Conservation (phyloP, 768 basidiomycete genomes). For the Pleurotus cornucopiae region DNA sequence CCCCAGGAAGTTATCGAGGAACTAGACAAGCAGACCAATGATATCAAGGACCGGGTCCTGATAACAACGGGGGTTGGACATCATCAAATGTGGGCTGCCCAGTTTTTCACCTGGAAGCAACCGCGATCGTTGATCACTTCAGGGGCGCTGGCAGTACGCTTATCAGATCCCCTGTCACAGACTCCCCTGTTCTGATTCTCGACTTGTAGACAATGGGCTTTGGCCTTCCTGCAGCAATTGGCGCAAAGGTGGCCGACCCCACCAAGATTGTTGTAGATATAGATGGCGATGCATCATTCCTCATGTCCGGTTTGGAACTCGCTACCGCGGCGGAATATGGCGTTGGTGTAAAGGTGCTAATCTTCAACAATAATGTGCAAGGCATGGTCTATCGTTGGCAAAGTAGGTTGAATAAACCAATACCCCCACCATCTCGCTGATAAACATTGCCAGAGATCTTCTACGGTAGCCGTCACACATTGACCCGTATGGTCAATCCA, state of each 20-base stretch:
- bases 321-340: conserved; percentile 86
- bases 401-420: conserved; percentile 39
- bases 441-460: conserved; percentile 21
- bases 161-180: background rate
- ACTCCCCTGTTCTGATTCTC: background rate
- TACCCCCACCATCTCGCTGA: too few relatives aligned
- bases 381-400: conserved; percentile 99
- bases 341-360: conserved; percentile 92
- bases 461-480: conserved; percentile 94
- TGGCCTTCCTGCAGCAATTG: conserved; percentile 90
- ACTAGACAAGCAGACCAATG: conserved; percentile 70
- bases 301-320: conserved; percentile 99
- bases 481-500: conserved; percentile 93
- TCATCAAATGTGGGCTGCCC: conserved; percentile 99
- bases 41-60: conserved; percentile 82
- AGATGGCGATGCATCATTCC: conserved; percentile 98
- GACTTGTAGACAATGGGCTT: conserved; percentile 89
- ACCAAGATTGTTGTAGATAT: conserved; percentile 93
- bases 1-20: conserved; percentile 97
- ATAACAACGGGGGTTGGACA: conserved; percentile 97
- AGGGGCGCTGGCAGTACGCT: conserved; percentile 85
- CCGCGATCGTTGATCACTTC: conserved; percentile 89
- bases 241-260: conserved; percentile 94
- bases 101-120: conserved; percentile 85
- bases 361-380: conserved; percentile 96